These are phyloP conservation scores for Candida suzukii DNA, from an alignment of 805 yeast genomes.

Conservation along the genomic window DNA sequence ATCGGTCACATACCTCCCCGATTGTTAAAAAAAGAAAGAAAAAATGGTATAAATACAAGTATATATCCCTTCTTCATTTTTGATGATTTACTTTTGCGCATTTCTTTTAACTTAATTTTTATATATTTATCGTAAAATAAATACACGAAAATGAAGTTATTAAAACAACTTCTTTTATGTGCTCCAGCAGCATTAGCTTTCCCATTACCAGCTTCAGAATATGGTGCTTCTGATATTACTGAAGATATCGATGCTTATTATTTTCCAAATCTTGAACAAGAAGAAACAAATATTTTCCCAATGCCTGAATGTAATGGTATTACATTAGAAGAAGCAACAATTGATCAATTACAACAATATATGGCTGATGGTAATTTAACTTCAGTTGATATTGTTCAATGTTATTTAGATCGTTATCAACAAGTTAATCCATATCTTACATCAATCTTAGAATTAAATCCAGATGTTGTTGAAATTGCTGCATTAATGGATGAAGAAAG, in stretches of 20 bases:
- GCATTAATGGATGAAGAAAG: conserved; percentile 17
- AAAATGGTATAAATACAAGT: too few relatives aligned
- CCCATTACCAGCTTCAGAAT: too few relatives aligned
- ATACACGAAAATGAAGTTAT: too few relatives aligned
- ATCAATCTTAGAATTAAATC: conserved; percentile 18
- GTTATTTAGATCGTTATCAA: conserved; percentile 18
- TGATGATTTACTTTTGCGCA: too few relatives aligned
- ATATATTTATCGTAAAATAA: too few relatives aligned
- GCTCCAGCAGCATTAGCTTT: too few relatives aligned
- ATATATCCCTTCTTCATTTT: too few relatives aligned
- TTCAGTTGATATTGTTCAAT: conserved; percentile 15
- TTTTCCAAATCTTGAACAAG: neutral
- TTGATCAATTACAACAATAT: conserved; percentile 21
- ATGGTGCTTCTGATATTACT: too few relatives aligned
- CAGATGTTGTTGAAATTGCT: conserved; percentile 20
- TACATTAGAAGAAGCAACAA: conserved; percentile 22
- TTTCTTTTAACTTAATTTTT: too few relatives aligned
- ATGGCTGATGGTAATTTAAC: conserved; percentile 14
- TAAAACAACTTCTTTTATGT: too few relatives aligned
- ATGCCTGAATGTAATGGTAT: conserved; percentile 19
- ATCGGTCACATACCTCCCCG: too few relatives aligned
- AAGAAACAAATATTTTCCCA: conserved; percentile 5
- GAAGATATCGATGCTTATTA: neutral
- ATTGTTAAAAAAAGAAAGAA: too few relatives aligned
- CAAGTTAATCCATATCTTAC: conserved; percentile 19